Conservation (phyloP, 345 rosid genomes). For the Linum usitatissimum region DNA sequence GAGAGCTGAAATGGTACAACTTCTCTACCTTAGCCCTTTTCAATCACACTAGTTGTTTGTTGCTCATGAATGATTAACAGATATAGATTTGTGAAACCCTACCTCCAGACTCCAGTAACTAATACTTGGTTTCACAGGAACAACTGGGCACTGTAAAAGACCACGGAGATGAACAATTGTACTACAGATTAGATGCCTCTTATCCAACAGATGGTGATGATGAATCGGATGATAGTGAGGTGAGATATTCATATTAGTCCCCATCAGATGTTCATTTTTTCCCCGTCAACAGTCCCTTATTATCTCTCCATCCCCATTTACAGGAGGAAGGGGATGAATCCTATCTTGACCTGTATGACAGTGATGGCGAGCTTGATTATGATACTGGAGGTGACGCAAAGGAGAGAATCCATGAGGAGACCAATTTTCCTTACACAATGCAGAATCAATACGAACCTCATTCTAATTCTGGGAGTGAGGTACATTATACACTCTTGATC, state of each 20-base stretch:
- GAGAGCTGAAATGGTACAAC: conserved; percentile 73
- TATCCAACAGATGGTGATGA: conserved; percentile 53
- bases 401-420: conserved; percentile 4
- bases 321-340: conserved; percentile 46
- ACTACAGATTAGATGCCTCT: conserved; percentile 49
- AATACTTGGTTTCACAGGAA: conserved; percentile 28
- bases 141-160: conserved; percentile 51
- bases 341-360: conserved; percentile 13
- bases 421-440: conserved; percentile 4
- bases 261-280: not conserved
- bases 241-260: not conserved
- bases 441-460: conserved; percentile 2
- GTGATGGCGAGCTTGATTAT: conserved; percentile 9
- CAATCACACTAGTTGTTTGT: too few species aligned
- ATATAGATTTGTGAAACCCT: not conserved
- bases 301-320: not conserved
- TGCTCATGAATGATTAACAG: too few species aligned
- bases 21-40: conserved; percentile 5
- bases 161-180: conserved; percentile 45
- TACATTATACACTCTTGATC: not conserved
- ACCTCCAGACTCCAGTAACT: not conserved
- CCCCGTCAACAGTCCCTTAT: not conserved
- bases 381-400: conserved; percentile 5
- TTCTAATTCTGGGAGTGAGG: conserved; percentile 15
- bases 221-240: conserved; percentile 24